A percentile compares a stretch with the other conserved stretches of the same genome.
phyloP scores from a whole-genome alignment of 768 basidiomycete genomes.

The Naganishia onofrii region DNA sequence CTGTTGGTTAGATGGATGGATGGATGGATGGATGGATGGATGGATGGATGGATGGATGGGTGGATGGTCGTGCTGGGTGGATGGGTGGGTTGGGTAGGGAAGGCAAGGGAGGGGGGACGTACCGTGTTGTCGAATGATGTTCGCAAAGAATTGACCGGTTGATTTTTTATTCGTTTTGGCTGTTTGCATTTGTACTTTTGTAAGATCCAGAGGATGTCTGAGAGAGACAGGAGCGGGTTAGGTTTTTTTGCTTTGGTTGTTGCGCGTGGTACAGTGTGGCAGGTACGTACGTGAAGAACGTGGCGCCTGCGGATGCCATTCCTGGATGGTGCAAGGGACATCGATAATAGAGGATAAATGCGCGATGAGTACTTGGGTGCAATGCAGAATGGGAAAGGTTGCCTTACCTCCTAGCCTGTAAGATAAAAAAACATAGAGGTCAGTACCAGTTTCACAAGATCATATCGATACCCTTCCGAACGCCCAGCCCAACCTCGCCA shows the following conservation, averaged over 20 bases:
- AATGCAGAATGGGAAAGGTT: background rate
- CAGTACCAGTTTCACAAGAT: background rate
- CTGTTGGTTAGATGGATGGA: background rate
- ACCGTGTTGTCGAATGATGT: slow-evolving; percentile 30
- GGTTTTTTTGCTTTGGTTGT: background rate
- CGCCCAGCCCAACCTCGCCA: background rate
- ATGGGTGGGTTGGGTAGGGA: background rate
- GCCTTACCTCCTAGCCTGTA: slow-evolving; percentile 29
- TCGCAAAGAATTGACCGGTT: slow-evolving; percentile 27
- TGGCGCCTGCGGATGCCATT: slow-evolving; percentile 22
- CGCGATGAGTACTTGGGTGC: background rate
- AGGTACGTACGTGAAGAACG: slow-evolving; percentile 25
- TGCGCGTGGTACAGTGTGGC: no score
- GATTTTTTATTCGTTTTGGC: slow-evolving; percentile 30
- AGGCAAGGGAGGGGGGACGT: background rate
- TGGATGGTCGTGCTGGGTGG: no score
- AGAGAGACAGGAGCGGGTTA: background rate
- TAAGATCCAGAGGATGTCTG: slow-evolving; percentile 32
- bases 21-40: background rate
- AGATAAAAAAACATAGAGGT: background rate
- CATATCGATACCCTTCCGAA: background rate
- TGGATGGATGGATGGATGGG: background rate
- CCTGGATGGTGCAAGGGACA: background rate
- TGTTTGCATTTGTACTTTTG: slow-evolving; percentile 35
- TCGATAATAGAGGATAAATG: background rate